Evolutionary conservation across 768 basidiomycete species (phyloP).

Genomic region (Tylopilus subfusipes): DNA sequence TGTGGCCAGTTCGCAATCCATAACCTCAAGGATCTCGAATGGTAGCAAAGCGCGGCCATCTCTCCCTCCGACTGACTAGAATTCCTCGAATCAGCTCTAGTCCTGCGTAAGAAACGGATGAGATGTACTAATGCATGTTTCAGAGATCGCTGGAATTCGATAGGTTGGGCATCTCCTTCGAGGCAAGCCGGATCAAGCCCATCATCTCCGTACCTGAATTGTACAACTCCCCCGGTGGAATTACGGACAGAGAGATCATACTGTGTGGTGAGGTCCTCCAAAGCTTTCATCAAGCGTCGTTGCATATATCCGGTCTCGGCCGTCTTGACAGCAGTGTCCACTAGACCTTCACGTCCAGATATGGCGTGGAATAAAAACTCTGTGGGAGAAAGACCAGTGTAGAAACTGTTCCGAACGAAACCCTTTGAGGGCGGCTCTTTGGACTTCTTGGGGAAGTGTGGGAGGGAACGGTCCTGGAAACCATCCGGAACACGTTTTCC

Average conservation of each 20-base stretch:
- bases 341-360: conserved; percentile 95
- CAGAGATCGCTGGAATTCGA: conserved; percentile 87
- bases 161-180: conserved; percentile 92
- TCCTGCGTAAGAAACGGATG: neutral
- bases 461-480: conserved; percentile 98
- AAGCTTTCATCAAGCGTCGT: conserved; percentile 95
- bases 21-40: conserved; percentile 77
- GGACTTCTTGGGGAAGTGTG: conserved; percentile 97
- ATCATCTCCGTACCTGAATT: conserved; percentile 96
- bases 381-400: conserved; percentile 83
- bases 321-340: conserved; percentile 99
- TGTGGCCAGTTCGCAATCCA: conserved; percentile 57
- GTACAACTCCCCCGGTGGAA: conserved; percentile 91
- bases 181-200: conserved; percentile 95
- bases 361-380: conserved; percentile 99
- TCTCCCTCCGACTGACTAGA: conserved; percentile 63
- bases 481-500: conserved; percentile 98
- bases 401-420: conserved; percentile 98
- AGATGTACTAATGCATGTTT: conserved; percentile 66
- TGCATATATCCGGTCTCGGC: conserved; percentile 99
- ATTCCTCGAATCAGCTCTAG: conserved; percentile 5
- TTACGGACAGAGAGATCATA: conserved; percentile 97
- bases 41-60: conserved; percentile 70
- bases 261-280: conserved; percentile 94
- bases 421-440: conserved; percentile 96